Conservation (phyloP, 1,284 basidiomycete species). For the Ustilago nuda region DNA sequence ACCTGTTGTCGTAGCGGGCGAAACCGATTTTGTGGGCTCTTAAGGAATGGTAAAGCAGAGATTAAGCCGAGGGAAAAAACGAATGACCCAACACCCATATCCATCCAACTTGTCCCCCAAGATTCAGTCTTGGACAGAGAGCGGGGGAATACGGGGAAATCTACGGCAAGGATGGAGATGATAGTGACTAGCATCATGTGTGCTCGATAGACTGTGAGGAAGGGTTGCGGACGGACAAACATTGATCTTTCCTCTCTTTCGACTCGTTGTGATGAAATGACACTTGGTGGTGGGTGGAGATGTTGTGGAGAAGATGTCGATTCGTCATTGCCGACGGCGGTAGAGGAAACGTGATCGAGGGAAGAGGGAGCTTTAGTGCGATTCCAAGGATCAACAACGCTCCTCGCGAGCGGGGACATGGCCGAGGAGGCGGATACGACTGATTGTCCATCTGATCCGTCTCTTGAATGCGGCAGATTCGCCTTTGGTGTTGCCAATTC, state of each 20-base stretch:
- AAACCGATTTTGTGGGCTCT: constrained; percentile 27
- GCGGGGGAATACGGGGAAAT: constrained; percentile 90
- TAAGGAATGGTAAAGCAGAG: constrained; percentile 78
- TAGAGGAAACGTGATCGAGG: constrained; percentile 3
- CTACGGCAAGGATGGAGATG: constrained; percentile 92
- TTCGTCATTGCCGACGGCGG: not conserved
- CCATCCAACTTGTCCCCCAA: constrained; percentile 94
- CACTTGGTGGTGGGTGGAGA: not conserved
- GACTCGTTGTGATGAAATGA: not conserved
- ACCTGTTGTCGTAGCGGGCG: constrained; percentile 37
- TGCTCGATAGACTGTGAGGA: constrained; percentile 87
- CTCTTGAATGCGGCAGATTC: constrained; percentile 20
- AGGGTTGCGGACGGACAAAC: constrained; percentile 69
- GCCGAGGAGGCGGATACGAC: constrained; percentile 32
- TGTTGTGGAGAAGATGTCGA: not conserved
- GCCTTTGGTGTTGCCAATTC: constrained; percentile 15
- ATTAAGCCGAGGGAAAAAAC: constrained; percentile 93
- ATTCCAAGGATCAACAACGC: constrained; percentile 36
- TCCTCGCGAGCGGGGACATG: constrained; percentile 42
- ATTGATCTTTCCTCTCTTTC: not conserved
- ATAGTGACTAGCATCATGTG: constrained; percentile 96
- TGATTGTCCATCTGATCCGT: constrained; percentile 36
- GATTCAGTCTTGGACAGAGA: constrained; percentile 91
- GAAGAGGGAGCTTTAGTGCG: constrained; percentile 8
- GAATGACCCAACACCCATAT: constrained; percentile 94